These are phyloP conservation scores for Xylaria sp. DNA, from an alignment of 495 filamentous ascomycete species.

Conservation along the genomic window DNA sequence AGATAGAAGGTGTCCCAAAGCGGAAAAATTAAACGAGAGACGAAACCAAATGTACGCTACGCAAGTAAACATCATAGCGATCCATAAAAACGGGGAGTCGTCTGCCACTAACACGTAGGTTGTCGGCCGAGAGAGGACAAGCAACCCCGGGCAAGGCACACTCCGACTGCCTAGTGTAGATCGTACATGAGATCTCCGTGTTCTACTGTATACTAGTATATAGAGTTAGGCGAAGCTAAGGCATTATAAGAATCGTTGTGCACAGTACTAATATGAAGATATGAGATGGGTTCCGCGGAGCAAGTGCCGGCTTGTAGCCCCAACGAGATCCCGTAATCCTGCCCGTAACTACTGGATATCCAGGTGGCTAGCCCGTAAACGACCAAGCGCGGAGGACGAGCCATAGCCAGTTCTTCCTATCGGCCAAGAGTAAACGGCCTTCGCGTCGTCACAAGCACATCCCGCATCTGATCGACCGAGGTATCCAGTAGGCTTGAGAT, in stretches of 20 bases:
- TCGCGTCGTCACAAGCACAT: neutral
- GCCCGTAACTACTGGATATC: neutral
- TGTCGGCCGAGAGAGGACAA: slow-evolving; percentile 1
- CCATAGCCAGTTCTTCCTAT: neutral
- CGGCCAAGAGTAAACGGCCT: neutral
- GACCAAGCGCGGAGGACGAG: neutral
- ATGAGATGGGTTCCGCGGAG: neutral
- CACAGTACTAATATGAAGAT: neutral
- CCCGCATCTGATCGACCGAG: neutral
- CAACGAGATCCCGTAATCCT: slow-evolving; percentile 10
- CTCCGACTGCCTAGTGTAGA: slow-evolving; percentile 17
- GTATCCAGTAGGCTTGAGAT: neutral
- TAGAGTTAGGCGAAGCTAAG: neutral
- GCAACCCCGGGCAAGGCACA: slow-evolving; percentile 3
- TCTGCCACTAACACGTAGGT: neutral
- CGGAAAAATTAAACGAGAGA: slow-evolving; percentile 22
- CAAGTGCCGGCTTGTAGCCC: slow-evolving; percentile 20
- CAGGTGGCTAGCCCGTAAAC: neutral
- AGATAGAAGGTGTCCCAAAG: neutral
- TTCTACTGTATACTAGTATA: no score
- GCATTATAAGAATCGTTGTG: neutral
- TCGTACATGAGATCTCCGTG: neutral
- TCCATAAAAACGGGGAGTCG: slow-evolving; percentile 14
- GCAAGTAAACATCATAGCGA: neutral
- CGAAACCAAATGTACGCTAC: neutral